Evolutionary conservation across 2,329 filamentous ascomycete species (phyloP).

Genomic region (Fusarium pininemorale): DNA sequence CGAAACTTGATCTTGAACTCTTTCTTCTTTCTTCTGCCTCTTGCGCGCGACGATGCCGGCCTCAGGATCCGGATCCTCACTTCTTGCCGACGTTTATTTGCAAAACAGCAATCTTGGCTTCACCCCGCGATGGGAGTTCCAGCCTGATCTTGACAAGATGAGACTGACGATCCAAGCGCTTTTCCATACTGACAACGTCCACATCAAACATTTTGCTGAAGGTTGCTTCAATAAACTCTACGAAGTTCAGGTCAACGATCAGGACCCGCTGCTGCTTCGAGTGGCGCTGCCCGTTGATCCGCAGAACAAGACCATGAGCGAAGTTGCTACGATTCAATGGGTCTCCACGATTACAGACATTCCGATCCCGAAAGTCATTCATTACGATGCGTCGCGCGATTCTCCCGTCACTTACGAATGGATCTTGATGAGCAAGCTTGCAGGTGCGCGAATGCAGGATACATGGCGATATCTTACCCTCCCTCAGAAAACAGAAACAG

Average conservation of each 20-base stretch:
- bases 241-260: not conserved
- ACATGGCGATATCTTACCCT: slow-evolving; percentile 35
- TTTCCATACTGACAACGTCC: not conserved
- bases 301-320: slow-evolving; percentile 48
- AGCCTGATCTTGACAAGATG: slow-evolving; percentile 10
- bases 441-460: slow-evolving; percentile 42
- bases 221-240: slow-evolving; percentile 43
- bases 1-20: not conserved
- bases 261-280: slow-evolving; percentile 42
- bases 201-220: slow-evolving; percentile 16
- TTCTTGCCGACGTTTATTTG: not conserved
- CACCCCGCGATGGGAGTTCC: slow-evolving; percentile 21
- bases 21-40: not conserved
- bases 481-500: not conserved
- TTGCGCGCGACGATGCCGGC: not conserved
- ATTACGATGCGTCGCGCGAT: slow-evolving; percentile 42
- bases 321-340: slow-evolving; percentile 52
- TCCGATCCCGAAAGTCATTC: slow-evolving; percentile 47
- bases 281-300: slow-evolving; percentile 51
- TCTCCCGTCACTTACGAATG: slow-evolving; percentile 53
- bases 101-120: not conserved
- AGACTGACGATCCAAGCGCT: not conserved
- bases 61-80: not conserved
- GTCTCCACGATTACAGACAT: slow-evolving; percentile 44
- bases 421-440: slow-evolving; percentile 50